A percentile compares a stretch with the other conserved stretches of the same genome.
Conservation (phyloP, 139 green algal species). For the Zygnema circumcarinatum region DNA sequence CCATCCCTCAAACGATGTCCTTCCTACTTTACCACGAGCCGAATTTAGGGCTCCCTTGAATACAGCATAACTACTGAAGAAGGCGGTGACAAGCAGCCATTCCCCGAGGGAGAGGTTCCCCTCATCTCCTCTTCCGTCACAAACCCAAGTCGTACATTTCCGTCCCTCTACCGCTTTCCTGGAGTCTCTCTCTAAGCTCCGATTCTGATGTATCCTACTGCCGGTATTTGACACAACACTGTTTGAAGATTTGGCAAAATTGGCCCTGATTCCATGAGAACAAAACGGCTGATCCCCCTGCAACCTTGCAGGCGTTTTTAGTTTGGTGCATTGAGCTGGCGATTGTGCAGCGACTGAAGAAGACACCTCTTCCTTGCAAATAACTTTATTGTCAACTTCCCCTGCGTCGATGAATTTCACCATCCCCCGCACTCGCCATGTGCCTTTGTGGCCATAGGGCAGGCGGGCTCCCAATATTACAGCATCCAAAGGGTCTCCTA, state of each 20-base stretch:
- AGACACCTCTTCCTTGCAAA: conserved; percentile 20
- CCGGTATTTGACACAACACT: no score
- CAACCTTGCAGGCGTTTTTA: background rate
- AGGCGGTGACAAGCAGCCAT: conserved; percentile 26
- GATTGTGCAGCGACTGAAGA: background rate
- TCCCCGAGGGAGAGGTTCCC: conserved; percentile 29
- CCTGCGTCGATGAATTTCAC: conserved; percentile 42
- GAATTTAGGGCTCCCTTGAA: conserved; percentile 34
- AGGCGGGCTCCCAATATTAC: conserved; percentile 33
- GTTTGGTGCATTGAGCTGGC: background rate
- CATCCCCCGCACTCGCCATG: conserved; percentile 44
- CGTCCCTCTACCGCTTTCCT: background rate
- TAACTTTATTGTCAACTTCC: conserved; percentile 46
- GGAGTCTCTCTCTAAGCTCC: background rate
- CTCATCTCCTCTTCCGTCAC: conserved; percentile 9
- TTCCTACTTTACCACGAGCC: conserved; percentile 21
- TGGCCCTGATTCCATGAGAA: background rate
- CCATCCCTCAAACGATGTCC: conserved; percentile 41
- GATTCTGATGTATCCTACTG: background rate
- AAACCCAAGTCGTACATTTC: conserved; percentile 1
- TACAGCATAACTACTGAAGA: conserved; percentile 38
- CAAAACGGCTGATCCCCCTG: background rate
- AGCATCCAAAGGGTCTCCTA: conserved; percentile 48
- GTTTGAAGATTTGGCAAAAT: no score
- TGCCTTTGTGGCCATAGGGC: conserved; percentile 47